A percentile compares a stretch with the other conserved stretches of the same genome.
Evolutionary conservation across 805 yeast genomes (phyloP).

Genomic region (Teunomyces funiuensis): DNA sequence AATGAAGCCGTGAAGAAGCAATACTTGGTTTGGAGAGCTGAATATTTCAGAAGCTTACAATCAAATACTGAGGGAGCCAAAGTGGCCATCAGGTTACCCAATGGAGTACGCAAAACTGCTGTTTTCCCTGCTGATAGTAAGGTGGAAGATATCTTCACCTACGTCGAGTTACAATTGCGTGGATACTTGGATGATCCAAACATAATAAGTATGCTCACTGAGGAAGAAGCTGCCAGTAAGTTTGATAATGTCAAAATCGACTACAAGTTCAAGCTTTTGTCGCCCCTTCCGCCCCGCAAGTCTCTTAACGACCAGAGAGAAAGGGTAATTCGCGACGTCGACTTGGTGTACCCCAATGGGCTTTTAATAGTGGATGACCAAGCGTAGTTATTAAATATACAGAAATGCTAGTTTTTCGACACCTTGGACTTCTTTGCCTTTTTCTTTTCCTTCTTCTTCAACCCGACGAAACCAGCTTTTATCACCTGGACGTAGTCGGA

Average conservation of each 20-base stretch:
- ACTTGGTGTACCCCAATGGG: slow-evolving; percentile 45
- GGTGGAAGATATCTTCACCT: slow-evolving; percentile 33
- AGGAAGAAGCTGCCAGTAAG: slow-evolving; percentile 20
- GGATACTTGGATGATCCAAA: slow-evolving; percentile 37
- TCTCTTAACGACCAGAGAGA: slow-evolving; percentile 36
- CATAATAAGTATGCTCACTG: slow-evolving; percentile 18
- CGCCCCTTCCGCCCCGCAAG: slow-evolving; percentile 41
- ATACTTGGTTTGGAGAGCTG: slow-evolving; percentile 29
- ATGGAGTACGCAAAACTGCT: slow-evolving; percentile 55
- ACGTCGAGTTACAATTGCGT: slow-evolving; percentile 36
- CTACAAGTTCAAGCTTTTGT: slow-evolving; percentile 32
- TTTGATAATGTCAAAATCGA: slow-evolving; percentile 24
- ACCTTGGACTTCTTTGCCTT: slow-evolving; percentile 57
- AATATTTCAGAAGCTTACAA: slow-evolving; percentile 26
- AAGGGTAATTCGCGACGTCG: slow-evolving; percentile 59
- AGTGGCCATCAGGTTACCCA: slow-evolving; percentile 65
- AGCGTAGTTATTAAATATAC: not conserved
- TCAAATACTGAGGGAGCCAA: slow-evolving; percentile 41
- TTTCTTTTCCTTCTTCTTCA: slow-evolving; percentile 80
- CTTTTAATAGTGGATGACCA: slow-evolving; percentile 59
- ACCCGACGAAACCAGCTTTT: slow-evolving; percentile 70
- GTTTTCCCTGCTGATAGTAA: slow-evolving; percentile 29
- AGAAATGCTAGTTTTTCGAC: slow-evolving; percentile 16
- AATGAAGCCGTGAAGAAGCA: slow-evolving; percentile 36
- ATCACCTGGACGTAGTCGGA: slow-evolving; percentile 64